Conservation (phyloP, 345 rosid genomes). For the Mallotus nudiflorus region DNA sequence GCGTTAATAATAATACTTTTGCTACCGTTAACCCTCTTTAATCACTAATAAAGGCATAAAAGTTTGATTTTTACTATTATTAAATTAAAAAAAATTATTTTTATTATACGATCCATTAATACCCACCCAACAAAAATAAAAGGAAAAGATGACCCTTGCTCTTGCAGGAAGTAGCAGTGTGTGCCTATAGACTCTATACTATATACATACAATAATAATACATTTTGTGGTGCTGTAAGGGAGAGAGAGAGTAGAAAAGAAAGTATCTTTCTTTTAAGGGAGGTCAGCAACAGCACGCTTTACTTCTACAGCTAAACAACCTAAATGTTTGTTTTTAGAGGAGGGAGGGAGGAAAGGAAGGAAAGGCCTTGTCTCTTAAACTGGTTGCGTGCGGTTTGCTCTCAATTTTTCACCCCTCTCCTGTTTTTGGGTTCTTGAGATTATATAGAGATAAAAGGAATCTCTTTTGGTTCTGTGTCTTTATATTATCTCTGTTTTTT, state of each 20-base stretch:
- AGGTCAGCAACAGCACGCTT: conserved; percentile 42
- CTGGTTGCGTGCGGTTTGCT: conserved; percentile 55
- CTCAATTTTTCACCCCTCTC: conserved; percentile 26
- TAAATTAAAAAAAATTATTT: no score
- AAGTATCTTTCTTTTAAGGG: conserved; percentile 13
- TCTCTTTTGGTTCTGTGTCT: conserved; percentile 16
- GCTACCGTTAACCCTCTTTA: no score
- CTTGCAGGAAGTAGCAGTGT: conserved; percentile 8
- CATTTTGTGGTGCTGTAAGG: conserved; percentile 10
- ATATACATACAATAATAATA: background rate
- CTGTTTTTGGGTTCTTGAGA: conserved; percentile 29
- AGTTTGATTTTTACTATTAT: no score
- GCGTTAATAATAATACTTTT: no score
- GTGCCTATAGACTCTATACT: conserved; percentile 15
- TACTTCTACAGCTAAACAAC: conserved; percentile 56
- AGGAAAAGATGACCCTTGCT: background rate
- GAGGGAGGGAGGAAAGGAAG: no score
- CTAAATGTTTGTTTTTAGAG: conserved; percentile 35
- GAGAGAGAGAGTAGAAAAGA: background rate
- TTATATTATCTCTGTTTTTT: conserved; percentile 9
- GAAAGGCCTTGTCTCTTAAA: background rate
- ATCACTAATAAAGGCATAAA: no score
- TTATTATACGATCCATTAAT: no score
- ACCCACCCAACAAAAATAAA: no score
- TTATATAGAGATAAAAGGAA: conserved; percentile 18